phyloP scores from a whole-genome alignment of 1,139 yeast genomes.

The Hyphopichia wangnamkhiaoensis region DNA sequence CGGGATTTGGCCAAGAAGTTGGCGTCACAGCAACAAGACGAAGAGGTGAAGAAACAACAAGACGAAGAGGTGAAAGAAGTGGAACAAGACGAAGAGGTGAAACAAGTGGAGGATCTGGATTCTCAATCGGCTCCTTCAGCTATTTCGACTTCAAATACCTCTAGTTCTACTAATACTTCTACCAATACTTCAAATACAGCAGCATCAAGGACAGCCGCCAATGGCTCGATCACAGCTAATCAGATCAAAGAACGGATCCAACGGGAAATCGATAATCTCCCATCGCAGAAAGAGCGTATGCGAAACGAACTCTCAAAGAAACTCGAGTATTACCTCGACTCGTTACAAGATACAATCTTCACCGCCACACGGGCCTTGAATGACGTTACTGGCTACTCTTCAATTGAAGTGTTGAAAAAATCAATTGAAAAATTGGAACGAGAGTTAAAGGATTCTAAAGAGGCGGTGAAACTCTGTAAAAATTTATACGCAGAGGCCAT shows the following conservation, averaged over 20 bases:
- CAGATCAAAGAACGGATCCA: slow-evolving; percentile 22
- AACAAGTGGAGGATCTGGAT: no score
- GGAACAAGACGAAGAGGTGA: slow-evolving; percentile 9
- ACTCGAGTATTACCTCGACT: slow-evolving; percentile 57
- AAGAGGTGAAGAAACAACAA: neutral
- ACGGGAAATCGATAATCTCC: slow-evolving; percentile 25
- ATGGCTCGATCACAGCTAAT: slow-evolving; percentile 2
- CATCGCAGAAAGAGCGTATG: slow-evolving; percentile 31
- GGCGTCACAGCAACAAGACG: neutral
- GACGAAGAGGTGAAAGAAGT: slow-evolving; percentile 5
- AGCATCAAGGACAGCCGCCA: no score
- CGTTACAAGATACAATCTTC: slow-evolving; percentile 64
- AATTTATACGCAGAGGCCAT: slow-evolving; percentile 62
- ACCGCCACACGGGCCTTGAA: slow-evolving; percentile 77
- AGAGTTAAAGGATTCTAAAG: slow-evolving; percentile 52
- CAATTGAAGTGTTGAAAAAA: slow-evolving; percentile 70
- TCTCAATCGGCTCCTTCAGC: neutral
- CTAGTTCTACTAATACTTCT: no score
- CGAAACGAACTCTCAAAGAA: slow-evolving; percentile 26
- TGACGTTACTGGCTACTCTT: slow-evolving; percentile 89
- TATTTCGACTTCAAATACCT: no score
- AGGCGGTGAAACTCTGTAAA: slow-evolving; percentile 52
- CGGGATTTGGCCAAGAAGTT: neutral
- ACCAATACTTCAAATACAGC: no score
- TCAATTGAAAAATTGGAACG: slow-evolving; percentile 55